Evolutionary conservation across 116 monocot species (phyloP), one percentile per base, ranked within the genome.

Genomic region (Phalaenopsis hybrid): DNA sequence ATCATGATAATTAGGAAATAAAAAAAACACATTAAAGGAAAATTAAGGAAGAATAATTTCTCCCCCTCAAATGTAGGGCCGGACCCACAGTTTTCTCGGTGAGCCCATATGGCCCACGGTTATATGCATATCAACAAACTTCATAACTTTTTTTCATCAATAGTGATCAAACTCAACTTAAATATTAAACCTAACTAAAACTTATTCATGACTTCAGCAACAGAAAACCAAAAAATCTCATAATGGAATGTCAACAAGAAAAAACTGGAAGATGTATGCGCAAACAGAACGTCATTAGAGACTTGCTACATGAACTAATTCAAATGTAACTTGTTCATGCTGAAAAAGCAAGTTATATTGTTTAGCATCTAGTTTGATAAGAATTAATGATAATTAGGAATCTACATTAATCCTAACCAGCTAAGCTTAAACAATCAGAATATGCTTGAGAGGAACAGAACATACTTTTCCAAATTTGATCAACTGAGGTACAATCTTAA

Each of bases 401-500:
- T 12, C 52, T 37, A 72, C 15, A 13, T 72, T 11, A 72, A 33
- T 1, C 70, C 33, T 37, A n/a, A 72, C 37, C 37, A 72, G 37
- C n/a, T 72, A 1, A 72, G 5, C 5, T 72, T 72, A 3, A 72
- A 37, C 5, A 72, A 72, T 13, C n/a, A 31, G 3, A n/a, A 65
- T 65, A 65, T 52, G 52, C 25, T 65, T 65, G 50, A 74, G 72
- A 37, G 45, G 16, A 74, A 21, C n/a, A n/a, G 16, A 81, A 81
- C 93, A 81, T 86, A 95, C 98, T 84, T 88, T 91, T 65, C 95
- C 95, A 88, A 93, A 91, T 77, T 93, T 87, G 77, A 94, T 98
- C 80, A 98, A 80, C 80, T 95, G 98, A 83, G 95, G 98, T 33
- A 92, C 89, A 78, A 98, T 88, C 87, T 88, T 98, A 23, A 89